These are phyloP conservation scores for Plasmodium chabaudi DNA, from an alignment of 169 alveolate genomes.

Conservation along the genomic window DNA sequence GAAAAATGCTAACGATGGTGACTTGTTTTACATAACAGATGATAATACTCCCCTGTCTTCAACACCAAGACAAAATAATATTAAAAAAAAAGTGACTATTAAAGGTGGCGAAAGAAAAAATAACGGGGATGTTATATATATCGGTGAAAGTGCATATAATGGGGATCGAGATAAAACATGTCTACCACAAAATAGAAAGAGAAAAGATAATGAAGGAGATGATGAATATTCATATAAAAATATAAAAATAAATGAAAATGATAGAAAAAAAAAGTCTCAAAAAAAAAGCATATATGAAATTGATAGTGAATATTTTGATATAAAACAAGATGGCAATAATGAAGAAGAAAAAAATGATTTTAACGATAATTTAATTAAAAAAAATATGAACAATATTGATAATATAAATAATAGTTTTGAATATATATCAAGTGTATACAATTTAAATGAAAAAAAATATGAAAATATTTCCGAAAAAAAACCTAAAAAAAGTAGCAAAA, in stretches of 20 bases:
- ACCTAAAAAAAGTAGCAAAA: too few relatives aligned
- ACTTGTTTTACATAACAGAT: background rate
- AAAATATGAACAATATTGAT: too few relatives aligned
- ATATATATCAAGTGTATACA: too few relatives aligned
- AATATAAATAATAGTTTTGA: too few relatives aligned
- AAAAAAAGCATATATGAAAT: too few relatives aligned
- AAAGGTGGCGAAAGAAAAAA: background rate
- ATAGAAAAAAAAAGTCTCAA: background rate
- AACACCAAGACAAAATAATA: background rate
- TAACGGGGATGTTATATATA: background rate
- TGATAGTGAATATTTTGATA: too few relatives aligned
- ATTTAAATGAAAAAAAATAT: too few relatives aligned
- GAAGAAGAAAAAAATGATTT: too few relatives aligned
- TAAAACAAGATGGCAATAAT: too few relatives aligned
- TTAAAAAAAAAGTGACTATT: background rate
- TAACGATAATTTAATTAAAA: too few relatives aligned
- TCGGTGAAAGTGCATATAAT: background rate
- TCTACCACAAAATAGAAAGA: background rate
- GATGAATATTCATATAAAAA: background rate
- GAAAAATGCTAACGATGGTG: background rate
- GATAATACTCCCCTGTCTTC: background rate
- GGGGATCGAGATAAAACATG: background rate
- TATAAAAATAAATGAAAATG: background rate
- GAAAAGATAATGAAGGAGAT: background rate
- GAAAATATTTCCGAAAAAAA: too few relatives aligned